These are phyloP conservation scores for Tephrocybe rancida DNA, from an alignment of 768 basidiomycete species.

Conservation along the genomic window DNA sequence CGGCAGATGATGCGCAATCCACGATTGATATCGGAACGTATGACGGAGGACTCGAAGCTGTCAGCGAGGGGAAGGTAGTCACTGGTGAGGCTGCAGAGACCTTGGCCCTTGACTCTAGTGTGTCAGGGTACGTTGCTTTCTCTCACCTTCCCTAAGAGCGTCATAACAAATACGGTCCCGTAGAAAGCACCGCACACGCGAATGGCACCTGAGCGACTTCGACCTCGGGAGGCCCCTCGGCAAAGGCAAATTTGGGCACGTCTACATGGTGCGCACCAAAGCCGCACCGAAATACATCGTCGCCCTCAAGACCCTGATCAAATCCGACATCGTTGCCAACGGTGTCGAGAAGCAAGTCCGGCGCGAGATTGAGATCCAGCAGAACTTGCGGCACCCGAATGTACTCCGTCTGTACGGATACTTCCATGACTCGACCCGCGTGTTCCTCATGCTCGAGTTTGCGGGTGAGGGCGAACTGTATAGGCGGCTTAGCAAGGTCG, in stretches of 20 bases:
- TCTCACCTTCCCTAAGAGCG: neutral
- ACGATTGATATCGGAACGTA: slow-evolving; percentile 83
- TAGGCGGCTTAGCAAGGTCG: slow-evolving; percentile 87
- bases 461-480: slow-evolving; percentile 97
- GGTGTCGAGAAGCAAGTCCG: slow-evolving; percentile 96
- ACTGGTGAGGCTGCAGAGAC: slow-evolving; percentile 79
- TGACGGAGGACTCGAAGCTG: slow-evolving; percentile 90
- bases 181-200: slow-evolving; percentile 74
- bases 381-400: slow-evolving; percentile 93
- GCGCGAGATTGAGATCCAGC: slow-evolving; percentile 97
- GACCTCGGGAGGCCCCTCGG: slow-evolving; percentile 95
- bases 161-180: neutral
- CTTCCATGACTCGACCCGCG: slow-evolving; percentile 97
- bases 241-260: slow-evolving; percentile 97
- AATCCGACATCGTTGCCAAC: slow-evolving; percentile 89
- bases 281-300: slow-evolving; percentile 86
- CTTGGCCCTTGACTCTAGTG: slow-evolving; percentile 84
- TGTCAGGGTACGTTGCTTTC: slow-evolving; percentile 46
- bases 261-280: slow-evolving; percentile 98
- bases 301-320: slow-evolving; percentile 95
- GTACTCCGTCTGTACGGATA: slow-evolving; percentile 94
- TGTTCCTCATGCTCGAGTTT: slow-evolving; percentile 98
- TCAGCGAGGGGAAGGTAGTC: slow-evolving; percentile 72
- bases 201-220: slow-evolving; percentile 85
- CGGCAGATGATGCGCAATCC: slow-evolving; percentile 23